A percentile compares a stretch with the other conserved stretches of the same genome.
These are phyloP conservation scores for Smittium culicis DNA, from an alignment of 371 early-diverging fungal genomes.

Conservation along the genomic window DNA sequence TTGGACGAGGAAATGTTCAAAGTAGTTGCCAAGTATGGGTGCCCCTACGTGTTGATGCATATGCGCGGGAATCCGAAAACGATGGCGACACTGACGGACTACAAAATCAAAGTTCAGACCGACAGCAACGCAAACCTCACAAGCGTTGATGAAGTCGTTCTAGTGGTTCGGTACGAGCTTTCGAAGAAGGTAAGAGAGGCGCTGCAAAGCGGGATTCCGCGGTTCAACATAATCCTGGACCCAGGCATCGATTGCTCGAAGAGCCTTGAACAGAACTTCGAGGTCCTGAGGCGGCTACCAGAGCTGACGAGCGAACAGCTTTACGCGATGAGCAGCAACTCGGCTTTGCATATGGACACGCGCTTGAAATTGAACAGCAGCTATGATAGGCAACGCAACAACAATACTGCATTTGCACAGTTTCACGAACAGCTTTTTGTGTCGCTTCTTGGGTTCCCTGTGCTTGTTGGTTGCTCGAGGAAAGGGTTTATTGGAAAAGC, in stretches of 20 bases:
- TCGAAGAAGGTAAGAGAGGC: conserved; percentile 49
- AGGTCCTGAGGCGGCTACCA: conserved; percentile 54
- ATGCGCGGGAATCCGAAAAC: conserved; percentile 88
- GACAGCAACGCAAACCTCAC: conserved; percentile 4
- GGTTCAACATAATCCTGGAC: conserved; percentile 94
- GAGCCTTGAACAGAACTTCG: conserved; percentile 68
- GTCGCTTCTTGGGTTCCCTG: conserved; percentile 59
- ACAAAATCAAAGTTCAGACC: conserved; percentile 30
- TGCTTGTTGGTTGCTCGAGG: conserved; percentile 69
- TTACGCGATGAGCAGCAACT: conserved; percentile 14
- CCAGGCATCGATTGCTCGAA: conserved; percentile 97
- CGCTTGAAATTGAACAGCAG: not conserved
- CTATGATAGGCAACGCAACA: not conserved
- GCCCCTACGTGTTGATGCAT: conserved; percentile 92
- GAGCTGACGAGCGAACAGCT: conserved; percentile 38
- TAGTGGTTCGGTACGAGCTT: conserved; percentile 53
- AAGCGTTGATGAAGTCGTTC: conserved; percentile 40
- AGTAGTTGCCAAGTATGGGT: conserved; percentile 57
- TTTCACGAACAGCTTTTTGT: conserved; percentile 26
- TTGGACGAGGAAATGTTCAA: conserved; percentile 67
- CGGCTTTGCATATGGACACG: not conserved
- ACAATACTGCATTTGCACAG: not conserved
- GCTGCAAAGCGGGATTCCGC: conserved; percentile 59
- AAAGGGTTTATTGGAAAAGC: conserved; percentile 74
- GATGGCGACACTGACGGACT: conserved; percentile 65